Base-by-base conservation (phyloP, 1,284 basidiomycete species). In the Inonotus hispidus region DNA sequence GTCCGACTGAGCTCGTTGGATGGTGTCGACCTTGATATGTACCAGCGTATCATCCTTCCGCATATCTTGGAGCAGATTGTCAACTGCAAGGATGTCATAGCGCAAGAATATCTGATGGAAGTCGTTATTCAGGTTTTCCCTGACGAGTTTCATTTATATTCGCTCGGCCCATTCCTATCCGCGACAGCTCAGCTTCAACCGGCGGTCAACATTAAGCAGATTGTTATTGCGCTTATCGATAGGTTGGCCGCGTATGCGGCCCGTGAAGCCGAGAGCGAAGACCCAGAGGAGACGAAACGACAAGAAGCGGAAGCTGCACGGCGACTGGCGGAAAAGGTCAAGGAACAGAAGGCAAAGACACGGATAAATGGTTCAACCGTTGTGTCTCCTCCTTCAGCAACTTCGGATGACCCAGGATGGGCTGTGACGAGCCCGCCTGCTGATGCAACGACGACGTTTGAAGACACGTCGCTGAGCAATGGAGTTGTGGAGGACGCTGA, bases 91-190 rank as follows among this genome's bases (percentile, higher is more conserved):
- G 95, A 98, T 70, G 90, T 95, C 56, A 97, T 98, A 63, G 95
- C 95, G 0, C 95, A 98, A 72, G 95, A 98, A 70, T 98, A 98
- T 73, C 75, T 98, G 45, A 98, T 98, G 95, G 95, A 98, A 73
- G 95, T 97, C 4, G 93, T 98, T 64, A 98, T 98, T 66, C 95
- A 98, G 79, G 94, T 98, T 14, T 98, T 98, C 74, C 93, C 93
- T 10, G 94, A 97, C 73, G 95, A 97, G 70, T 97, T 97, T 75
- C 95, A 98, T 71, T 81, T 98, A 0, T 91, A 95, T 69, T 88
- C 92, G 0, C 85, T 98, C 19, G 90, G 90, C 0, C 92, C 92
- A 0, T 98, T 98, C 83, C 82, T 98, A 14, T 90, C 91, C 1
- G 92, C 95, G 0, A 95, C 93, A 0, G 94, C 95, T 0, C 93